Base-by-base conservation (phyloP, 139 green algal genomes). In the Chlorella vulgaris region DNA sequence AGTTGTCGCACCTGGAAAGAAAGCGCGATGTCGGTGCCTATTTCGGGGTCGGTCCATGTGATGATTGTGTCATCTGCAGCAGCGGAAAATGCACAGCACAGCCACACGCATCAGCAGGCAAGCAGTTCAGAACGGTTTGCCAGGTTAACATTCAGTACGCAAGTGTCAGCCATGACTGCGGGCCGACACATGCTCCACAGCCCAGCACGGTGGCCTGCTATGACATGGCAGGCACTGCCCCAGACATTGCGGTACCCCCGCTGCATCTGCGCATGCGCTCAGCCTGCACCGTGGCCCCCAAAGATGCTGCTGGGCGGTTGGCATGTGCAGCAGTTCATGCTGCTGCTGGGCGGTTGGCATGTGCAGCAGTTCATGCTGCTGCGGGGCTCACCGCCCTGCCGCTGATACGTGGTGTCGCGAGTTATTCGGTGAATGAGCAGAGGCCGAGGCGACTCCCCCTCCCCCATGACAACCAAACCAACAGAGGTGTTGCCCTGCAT, bases 61-160 rank as follows among this genome's bases (percentile, higher is more conserved):
- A 99, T 99, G 83, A 99, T 99, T 24, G 95, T 99, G 61, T 96
- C 90, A 53, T 97, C 94, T 96, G 94, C 87, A 69, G n/a, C n/a
- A n/a, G n/a, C n/a, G n/a, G n/a, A n/a, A n/a, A n/a, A n/a, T n/a
- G n/a, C n/a, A n/a, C n/a, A n/a, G n/a, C n/a, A n/a, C n/a, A n/a
- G n/a, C n/a, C n/a, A n/a, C n/a, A n/a, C n/a, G n/a, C n/a, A n/a
- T n/a, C n/a, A n/a, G n/a, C n/a, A n/a, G n/a, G n/a, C n/a, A n/a
- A n/a, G n/a, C n/a, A n/a, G n/a, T n/a, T n/a, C n/a, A n/a, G n/a
- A n/a, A n/a, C n/a, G n/a, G n/a, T n/a, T n/a, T n/a, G n/a, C n/a
- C n/a, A n/a, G n/a, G n/a, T n/a, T n/a, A n/a, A n/a, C n/a, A n/a
- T n/a, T n/a, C n/a, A n/a, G n/a, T n/a, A n/a, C n/a, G n/a, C n/a